Percentiles rank a stretch among this genome's conserved stretches.
Conservation (phyloP, 805 yeast species). For the Vanderwaltozyma polyspora region DNA sequence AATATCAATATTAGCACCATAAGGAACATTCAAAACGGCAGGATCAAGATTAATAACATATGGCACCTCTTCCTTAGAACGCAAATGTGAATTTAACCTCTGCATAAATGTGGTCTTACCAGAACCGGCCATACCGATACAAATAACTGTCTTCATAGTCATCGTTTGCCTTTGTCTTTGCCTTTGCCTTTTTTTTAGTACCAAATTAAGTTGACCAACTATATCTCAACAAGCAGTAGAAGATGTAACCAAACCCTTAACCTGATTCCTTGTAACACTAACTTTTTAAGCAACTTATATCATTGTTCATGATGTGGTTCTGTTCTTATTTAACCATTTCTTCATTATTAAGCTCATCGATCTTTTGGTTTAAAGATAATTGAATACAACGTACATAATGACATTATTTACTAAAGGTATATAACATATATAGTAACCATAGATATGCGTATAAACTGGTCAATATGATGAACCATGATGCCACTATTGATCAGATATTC, state of each 20-base stretch:
- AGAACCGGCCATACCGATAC: conserved; percentile 63
- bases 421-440: too few relatives aligned
- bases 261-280: background rate
- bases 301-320: background rate
- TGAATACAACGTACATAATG: too few relatives aligned
- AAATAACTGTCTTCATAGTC: conserved; percentile 35
- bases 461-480: too few relatives aligned
- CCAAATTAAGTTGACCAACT: background rate
- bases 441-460: too few relatives aligned
- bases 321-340: background rate
- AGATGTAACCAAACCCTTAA: too few relatives aligned
- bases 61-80: conserved; percentile 57
- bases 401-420: too few relatives aligned
- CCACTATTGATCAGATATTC: too few relatives aligned
- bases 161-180: conserved; percentile 8
- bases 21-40: conserved; percentile 89
- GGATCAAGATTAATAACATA: conserved; percentile 94
- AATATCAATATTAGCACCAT: conserved; percentile 87
- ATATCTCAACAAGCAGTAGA: too few relatives aligned
- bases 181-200: too few relatives aligned
- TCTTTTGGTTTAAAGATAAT: too few relatives aligned
- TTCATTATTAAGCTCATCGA: too few relatives aligned
- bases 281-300: background rate
- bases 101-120: conserved; percentile 99
- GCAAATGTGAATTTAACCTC: conserved; percentile 80